phyloP scores from a whole-genome alignment of 352 stramenopile species.

The Paralagenidium karlingii region DNA sequence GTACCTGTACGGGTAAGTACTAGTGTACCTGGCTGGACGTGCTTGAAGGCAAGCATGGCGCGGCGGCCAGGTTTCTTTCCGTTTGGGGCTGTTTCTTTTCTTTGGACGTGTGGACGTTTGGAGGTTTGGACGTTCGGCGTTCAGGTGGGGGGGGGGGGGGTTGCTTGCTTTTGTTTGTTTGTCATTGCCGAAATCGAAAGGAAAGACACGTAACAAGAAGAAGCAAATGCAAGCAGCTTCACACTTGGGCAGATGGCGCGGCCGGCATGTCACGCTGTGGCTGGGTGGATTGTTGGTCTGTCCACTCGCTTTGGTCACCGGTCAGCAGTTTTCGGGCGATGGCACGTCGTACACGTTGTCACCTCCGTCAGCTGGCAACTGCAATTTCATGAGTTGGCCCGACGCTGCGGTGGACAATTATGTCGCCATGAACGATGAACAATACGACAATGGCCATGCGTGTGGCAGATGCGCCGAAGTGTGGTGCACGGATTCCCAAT shows the following conservation, averaged over 20 bases:
- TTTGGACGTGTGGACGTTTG: too few relatives aligned
- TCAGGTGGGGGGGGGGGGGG: too few relatives aligned
- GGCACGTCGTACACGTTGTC: constrained; percentile 40
- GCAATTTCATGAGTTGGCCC: constrained; percentile 16
- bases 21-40: too few relatives aligned
- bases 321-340: constrained; percentile 23
- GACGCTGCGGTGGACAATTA: constrained; percentile 19
- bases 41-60: too few relatives aligned
- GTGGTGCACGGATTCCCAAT: constrained; percentile 37
- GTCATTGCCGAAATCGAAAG: too few relatives aligned
- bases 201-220: too few relatives aligned
- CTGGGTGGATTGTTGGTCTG: not conserved
- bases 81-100: too few relatives aligned
- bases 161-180: too few relatives aligned
- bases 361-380: constrained; percentile 26
- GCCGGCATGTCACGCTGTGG: not conserved
- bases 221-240: too few relatives aligned
- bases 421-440: constrained; percentile 27
- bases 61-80: too few relatives aligned
- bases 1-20: too few relatives aligned
- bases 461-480: constrained; percentile 60
- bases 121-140: too few relatives aligned
- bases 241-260: not conserved
- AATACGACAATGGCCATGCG: constrained; percentile 30
- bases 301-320: not conserved